phyloP scores from a whole-genome alignment of 768 basidiomycete species.

The Holtermanniella nyarrowii region DNA sequence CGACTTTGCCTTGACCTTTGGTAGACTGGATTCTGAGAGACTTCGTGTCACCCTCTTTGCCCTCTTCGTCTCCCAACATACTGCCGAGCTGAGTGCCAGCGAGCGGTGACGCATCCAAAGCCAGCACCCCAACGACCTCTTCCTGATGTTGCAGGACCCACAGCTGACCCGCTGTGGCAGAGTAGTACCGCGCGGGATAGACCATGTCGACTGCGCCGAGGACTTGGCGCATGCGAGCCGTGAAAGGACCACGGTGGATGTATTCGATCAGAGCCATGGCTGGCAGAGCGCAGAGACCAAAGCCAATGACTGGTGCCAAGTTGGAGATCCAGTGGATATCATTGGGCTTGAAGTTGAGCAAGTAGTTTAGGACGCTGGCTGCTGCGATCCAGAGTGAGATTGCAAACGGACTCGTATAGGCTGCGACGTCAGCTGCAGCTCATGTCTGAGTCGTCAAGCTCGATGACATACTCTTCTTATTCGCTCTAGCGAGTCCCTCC shows the following conservation, averaged over 20 bases:
- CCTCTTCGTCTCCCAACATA: constrained; percentile 21
- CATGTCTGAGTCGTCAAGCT: neutral
- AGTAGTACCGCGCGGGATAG: constrained; percentile 11
- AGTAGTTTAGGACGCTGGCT: constrained; percentile 8
- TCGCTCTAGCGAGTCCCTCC: constrained; percentile 22
- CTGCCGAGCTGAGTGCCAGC: constrained; percentile 12
- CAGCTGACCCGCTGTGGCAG: neutral
- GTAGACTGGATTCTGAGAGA: constrained; percentile 1
- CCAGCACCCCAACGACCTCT: constrained; percentile 16
- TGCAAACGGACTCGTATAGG: constrained; percentile 12
- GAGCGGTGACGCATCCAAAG: constrained; percentile 6
- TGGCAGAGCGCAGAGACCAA: constrained; percentile 14
- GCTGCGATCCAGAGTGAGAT: constrained; percentile 6
- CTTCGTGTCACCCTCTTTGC: constrained; percentile 3
- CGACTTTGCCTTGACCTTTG: constrained; percentile 1
- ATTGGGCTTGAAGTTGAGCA: constrained; percentile 8
- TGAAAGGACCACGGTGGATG: constrained; percentile 16
- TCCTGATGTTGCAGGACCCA: constrained; percentile 13
- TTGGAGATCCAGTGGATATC: constrained; percentile 4
- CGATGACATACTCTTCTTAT: constrained; percentile 13
- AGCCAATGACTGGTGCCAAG: constrained; percentile 14
- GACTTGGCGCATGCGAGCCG: constrained; percentile 10
- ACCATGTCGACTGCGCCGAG: constrained; percentile 22
- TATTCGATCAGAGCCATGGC: constrained; percentile 16
- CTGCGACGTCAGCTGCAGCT: constrained; percentile 3